A percentile compares a stretch with the other conserved stretches of the same genome.
These are phyloP conservation scores for Gillenia trifoliata DNA, from an alignment of 306 rosid genomes.

Conservation along the genomic window DNA sequence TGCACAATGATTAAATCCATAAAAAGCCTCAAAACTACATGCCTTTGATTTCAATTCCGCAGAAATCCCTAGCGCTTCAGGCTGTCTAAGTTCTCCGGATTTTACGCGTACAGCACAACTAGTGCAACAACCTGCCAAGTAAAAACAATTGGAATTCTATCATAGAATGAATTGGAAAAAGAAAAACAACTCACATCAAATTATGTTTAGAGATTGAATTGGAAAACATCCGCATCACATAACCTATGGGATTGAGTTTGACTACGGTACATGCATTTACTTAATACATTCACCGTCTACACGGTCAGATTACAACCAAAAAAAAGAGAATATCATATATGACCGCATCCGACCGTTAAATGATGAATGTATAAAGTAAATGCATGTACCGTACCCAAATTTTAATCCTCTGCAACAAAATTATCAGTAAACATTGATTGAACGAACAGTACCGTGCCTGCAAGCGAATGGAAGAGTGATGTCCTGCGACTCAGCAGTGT, in stretches of 20 bases:
- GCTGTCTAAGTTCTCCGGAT: conserved; percentile 85
- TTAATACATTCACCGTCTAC: no score
- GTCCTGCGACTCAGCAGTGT: conserved; percentile 85
- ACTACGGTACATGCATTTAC: not conserved
- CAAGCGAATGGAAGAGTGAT: conserved; percentile 96
- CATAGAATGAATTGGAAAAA: not conserved
- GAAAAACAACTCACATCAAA: not conserved
- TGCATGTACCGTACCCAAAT: not conserved
- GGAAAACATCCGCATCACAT: not conserved
- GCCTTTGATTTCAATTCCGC: conserved; percentile 83
- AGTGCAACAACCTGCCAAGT: conserved; percentile 85
- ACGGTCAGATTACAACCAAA: no score
- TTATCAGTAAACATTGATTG: conserved; percentile 3
- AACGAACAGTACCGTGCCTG: conserved; percentile 86
- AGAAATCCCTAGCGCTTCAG: conserved; percentile 95
- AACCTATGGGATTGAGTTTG: not conserved
- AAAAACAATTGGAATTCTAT: not conserved
- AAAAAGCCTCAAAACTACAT: conserved; percentile 8
- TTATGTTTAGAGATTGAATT: not conserved
- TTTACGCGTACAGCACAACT: conserved; percentile 96
- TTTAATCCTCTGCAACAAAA: not conserved
- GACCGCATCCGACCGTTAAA: no score
- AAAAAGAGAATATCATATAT: no score
- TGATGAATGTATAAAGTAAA: no score
- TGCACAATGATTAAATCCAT: not conserved